phyloP scores from a whole-genome alignment of 192 early-diverging fungal species.

The Mortierella antarctica region DNA sequence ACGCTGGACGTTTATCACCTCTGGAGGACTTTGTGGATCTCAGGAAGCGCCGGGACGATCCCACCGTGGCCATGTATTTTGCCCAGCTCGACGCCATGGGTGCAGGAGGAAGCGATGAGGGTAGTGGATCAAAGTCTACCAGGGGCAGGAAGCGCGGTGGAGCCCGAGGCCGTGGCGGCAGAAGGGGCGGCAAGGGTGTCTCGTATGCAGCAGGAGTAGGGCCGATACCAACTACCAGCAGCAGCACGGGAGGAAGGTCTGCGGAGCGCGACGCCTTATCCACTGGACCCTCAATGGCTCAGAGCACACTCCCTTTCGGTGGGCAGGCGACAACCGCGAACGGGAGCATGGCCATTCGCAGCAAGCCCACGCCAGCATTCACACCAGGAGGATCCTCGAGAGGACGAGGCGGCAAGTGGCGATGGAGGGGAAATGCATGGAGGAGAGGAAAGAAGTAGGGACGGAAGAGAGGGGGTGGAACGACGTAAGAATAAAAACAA shows the following conservation, averaged over 20 bases:
- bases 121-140: too few relatives aligned
- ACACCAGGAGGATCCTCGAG: neutral
- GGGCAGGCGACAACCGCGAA: conserved; percentile 22
- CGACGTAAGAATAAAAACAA: too few relatives aligned
- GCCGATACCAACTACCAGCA: conserved; percentile 2
- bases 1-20: conserved; percentile 15
- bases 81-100: conserved; percentile 22
- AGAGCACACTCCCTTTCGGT: conserved; percentile 14
- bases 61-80: conserved; percentile 46
- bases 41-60: conserved; percentile 32
- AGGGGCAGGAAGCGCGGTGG: conserved; percentile 15
- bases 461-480: neutral
- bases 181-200: neutral
- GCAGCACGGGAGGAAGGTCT: too few relatives aligned
- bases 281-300: neutral
- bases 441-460: neutral
- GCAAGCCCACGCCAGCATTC: conserved; percentile 34
- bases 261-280: too few relatives aligned
- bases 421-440: neutral
- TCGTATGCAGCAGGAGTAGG: conserved; percentile 19
- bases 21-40: conserved; percentile 43
- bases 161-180: conserved; percentile 15
- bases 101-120: neutral
- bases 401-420: neutral
- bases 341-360: conserved; percentile 38